These are phyloP conservation scores for Lactarius pseudohatsudake DNA, from an alignment of 768 basidiomycete species.

Conservation along the genomic window DNA sequence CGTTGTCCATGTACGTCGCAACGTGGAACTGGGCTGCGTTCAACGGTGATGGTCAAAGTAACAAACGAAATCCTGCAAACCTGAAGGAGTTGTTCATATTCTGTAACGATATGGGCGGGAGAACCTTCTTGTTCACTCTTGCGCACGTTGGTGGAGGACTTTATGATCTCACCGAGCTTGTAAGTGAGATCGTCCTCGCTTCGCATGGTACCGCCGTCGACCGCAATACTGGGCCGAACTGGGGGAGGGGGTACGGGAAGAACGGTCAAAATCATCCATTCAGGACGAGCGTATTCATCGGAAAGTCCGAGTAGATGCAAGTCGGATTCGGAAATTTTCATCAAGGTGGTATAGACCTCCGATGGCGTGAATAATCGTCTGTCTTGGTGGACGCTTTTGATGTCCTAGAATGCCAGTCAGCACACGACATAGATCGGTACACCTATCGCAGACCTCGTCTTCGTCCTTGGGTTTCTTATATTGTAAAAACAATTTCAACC, in stretches of 20 bases:
- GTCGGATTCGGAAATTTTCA: constrained; percentile 91
- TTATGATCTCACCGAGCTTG: constrained; percentile 96
- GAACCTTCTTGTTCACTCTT: constrained; percentile 95
- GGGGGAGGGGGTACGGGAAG: constrained; percentile 97
- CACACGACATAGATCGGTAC: constrained; percentile 18
- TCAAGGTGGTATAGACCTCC: constrained; percentile 92
- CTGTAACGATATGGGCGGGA: constrained; percentile 91
- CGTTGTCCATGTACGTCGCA: constrained; percentile 99
- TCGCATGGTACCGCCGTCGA: constrained; percentile 94
- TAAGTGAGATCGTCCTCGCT: constrained; percentile 99
- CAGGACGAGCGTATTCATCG: constrained; percentile 93
- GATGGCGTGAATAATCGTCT: constrained; percentile 79
- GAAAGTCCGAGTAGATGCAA: constrained; percentile 88
- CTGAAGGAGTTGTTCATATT: constrained; percentile 95
- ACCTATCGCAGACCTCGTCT: constrained; percentile 64
- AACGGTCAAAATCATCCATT: constrained; percentile 99
- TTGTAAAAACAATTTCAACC: constrained; percentile 89
- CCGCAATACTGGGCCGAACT: constrained; percentile 95
- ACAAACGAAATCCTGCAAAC: constrained; percentile 42
- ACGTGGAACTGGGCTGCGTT: constrained; percentile 79
- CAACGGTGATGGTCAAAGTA: constrained; percentile 6
- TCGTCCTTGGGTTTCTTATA: constrained; percentile 95
- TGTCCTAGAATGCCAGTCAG: constrained; percentile 49
- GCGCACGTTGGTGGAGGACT: constrained; percentile 88
- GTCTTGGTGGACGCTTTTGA: constrained; percentile 78